Percentiles rank a stretch among this genome's conserved stretches.
phyloP scores from a whole-genome alignment of 208 protist genomes.

The Leptomonas seymouri region DNA sequence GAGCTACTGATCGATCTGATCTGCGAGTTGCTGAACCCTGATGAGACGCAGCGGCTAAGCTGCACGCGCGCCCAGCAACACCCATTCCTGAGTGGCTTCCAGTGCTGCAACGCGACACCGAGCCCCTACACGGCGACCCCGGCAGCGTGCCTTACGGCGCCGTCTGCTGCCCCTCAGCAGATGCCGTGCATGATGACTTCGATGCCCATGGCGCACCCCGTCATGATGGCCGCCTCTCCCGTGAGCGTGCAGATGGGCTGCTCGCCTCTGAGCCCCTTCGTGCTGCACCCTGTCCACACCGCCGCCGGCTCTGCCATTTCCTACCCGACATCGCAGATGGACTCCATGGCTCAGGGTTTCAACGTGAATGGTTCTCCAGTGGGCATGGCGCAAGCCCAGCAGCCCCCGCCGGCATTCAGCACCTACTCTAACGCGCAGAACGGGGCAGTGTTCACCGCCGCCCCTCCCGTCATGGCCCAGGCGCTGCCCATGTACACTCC shows the following conservation, averaged over 20 bases:
- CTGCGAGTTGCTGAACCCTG: conserved; percentile 63
- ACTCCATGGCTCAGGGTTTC: conserved; percentile 19
- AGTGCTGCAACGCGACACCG: conserved; percentile 21
- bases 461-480: conserved; percentile 19
- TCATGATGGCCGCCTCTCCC: conserved; percentile 28
- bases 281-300: conserved; percentile 27
- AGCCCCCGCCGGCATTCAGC: conserved; percentile 25
- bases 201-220: conserved; percentile 14
- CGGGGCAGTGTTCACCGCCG: conserved; percentile 4
- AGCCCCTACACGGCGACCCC: conserved; percentile 19
- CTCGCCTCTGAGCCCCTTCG: conserved; percentile 26
- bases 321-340: conserved; percentile 17
- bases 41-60: conserved; percentile 57
- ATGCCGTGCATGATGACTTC: conserved; percentile 32
- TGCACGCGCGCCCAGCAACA: conserved; percentile 76
- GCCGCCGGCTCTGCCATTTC: conserved; percentile 14
- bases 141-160: conserved; percentile 12
- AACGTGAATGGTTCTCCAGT: conserved; percentile 20
- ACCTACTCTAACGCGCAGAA: conserved; percentile 10
- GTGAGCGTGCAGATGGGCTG: conserved; percentile 28
- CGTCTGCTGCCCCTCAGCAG: conserved; percentile 16
- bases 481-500: conserved; percentile 28
- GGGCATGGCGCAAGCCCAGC: conserved; percentile 11
- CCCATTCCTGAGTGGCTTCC: conserved; percentile 38
- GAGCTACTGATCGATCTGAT: conserved; percentile 69